A percentile compares a stretch with the other conserved stretches of the same genome.
Conservation (phyloP, 148 eudicot genomes). For the Amaranthus cruentus region DNA sequence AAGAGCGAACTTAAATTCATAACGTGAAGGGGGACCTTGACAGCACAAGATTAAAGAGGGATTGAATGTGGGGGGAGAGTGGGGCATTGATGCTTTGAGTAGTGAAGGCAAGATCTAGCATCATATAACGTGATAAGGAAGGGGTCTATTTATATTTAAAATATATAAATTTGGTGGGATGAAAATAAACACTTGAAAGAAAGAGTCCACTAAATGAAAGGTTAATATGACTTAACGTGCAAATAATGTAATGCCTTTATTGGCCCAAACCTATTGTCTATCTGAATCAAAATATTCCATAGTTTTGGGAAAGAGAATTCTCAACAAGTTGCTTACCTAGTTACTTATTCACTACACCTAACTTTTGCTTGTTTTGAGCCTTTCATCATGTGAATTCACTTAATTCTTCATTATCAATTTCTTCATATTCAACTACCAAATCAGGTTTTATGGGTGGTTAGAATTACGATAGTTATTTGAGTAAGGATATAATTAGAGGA, state of each 20-base stretch:
- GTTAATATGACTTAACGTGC: conserved; percentile 18
- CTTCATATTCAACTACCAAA: no score
- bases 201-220: conserved; percentile 9
- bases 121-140: conserved; percentile 23
- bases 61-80: neutral
- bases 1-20: no score
- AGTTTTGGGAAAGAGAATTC: neutral
- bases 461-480: no score
- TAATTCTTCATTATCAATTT: neutral
- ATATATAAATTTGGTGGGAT: neutral
- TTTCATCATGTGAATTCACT: conserved; percentile 14
- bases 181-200: neutral
- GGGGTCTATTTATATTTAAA: conserved; percentile 18
- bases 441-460: no score
- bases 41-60: neutral
- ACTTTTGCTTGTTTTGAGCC: neutral
- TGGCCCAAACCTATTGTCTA: neutral
- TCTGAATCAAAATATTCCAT: conserved; percentile 15
- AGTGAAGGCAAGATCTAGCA: conserved; percentile 34
- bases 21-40: no score
- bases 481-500: no score
- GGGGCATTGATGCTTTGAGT: conserved; percentile 18
- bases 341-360: neutral
- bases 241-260: conserved; percentile 9
- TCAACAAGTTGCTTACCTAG: neutral